Evolutionary conservation across 192 early-diverging fungal genomes (phyloP), one percentile per base, ranked within the genome.

Genomic region (Coemansia sp.): DNA sequence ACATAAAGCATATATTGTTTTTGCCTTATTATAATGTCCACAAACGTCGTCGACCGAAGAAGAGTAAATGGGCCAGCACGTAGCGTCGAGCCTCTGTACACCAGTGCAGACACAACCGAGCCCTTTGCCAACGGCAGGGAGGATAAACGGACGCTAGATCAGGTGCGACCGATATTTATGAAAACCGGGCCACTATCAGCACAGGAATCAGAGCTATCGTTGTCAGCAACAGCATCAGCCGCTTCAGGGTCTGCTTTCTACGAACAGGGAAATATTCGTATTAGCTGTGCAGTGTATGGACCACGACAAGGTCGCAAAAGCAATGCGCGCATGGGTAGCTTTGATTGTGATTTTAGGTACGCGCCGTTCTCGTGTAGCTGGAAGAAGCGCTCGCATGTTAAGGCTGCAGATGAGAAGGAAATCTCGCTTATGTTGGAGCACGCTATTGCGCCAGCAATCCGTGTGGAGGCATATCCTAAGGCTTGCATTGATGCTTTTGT

Each of bases 281-380:
- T 84, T 52, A 76, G 79, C 70, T 84, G 83, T 58, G 83, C 78
- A 9, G 65, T 84, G 23, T 82, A 84, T 36, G 79, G 79, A 1
- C 83, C 79, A 9, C 78, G 79, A 46, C 70, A 74, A 51, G 78
- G 67, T 39, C 75, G 76, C 53, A 66, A 71, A 32, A 75, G 70
- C 70, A 74, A 74, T 46, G 59, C 75, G 31, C 70, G 72, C 33
- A 77, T 70, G 64, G 76, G 68, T 29, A 68, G 63, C 22, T 83
- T 83, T 20, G 69, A 68, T 33, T 83, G 81, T 63, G 76, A 79
- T 64, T 83, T 83, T 29, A 65, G 71, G 54, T 83, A 79, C 54
- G 72, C 81, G n/a, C 76, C 81, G 21, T 83, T 83, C 22, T 68
- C 81, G 22, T 79, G 72, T 55, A 82, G 70, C 76, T 82, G 70